Conservation (phyloP, 331 rosid species). For the Acacia concinna region DNA sequence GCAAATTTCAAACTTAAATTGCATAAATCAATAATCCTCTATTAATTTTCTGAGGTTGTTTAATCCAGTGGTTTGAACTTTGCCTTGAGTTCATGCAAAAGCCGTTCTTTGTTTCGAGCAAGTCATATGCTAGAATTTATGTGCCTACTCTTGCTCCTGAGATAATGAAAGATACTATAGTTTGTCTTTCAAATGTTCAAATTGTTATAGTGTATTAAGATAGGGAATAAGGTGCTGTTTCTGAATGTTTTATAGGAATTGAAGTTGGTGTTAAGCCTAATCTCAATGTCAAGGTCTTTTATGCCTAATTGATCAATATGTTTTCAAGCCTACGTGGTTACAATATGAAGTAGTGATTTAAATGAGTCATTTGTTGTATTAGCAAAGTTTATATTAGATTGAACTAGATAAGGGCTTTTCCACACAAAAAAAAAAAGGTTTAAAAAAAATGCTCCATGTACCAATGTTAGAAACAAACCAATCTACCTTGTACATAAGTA, state of each 20-base stretch:
- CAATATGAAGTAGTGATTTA: constrained; percentile 34
- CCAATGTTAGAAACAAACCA: not conserved
- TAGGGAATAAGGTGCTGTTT: constrained; percentile 27
- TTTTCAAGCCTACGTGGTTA: constrained; percentile 30
- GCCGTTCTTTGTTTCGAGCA: constrained; percentile 75
- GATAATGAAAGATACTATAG: constrained; percentile 67
- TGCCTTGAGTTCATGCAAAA: constrained; percentile 74
- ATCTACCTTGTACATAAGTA: not conserved
- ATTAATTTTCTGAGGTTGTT: constrained; percentile 16
- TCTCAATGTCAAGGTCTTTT: constrained; percentile 78
- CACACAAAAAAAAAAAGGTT: not conserved
- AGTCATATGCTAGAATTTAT: constrained; percentile 91
- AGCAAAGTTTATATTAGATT: constrained; percentile 41
- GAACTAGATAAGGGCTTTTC: constrained; percentile 28
- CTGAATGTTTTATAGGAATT: constrained; percentile 58
- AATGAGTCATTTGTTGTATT: constrained; percentile 43
- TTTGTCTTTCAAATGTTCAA: constrained; percentile 16
- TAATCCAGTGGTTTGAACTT: constrained; percentile 76
- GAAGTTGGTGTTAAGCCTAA: constrained; percentile 60
- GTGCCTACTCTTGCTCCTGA: constrained; percentile 84
- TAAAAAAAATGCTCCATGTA: not conserved
- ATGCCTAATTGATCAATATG: constrained; percentile 24
- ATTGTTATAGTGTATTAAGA: constrained; percentile 5
- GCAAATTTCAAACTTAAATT: not conserved
- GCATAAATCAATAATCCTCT: constrained; percentile 4